Evolutionary conservation across 129 eudicot species (phyloP).

Genomic region (Chrysanthemum lavandulifolium): DNA sequence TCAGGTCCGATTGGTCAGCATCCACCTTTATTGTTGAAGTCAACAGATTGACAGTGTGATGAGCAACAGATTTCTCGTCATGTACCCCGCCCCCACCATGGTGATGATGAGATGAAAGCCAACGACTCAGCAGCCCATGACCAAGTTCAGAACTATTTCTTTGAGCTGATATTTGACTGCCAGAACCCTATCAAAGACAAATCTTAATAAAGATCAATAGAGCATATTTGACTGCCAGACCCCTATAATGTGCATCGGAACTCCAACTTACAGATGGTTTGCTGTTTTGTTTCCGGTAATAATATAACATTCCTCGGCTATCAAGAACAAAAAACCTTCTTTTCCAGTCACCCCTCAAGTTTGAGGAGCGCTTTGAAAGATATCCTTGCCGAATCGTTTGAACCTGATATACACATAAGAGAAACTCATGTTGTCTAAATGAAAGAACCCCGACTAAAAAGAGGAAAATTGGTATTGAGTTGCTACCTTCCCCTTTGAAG

Average conservation of each 20-base stretch:
- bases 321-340: slow-evolving; percentile 96
- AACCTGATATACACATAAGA: slow-evolving; percentile 45
- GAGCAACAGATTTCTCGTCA: slow-evolving; percentile 98
- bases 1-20: slow-evolving; percentile 93
- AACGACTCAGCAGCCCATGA: slow-evolving; percentile 92
- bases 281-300: slow-evolving; percentile 80
- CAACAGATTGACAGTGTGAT: slow-evolving; percentile 91
- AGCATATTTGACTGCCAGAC: background rate
- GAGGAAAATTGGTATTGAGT: background rate
- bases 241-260: too few species aligned
- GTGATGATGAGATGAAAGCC: slow-evolving; percentile 83
- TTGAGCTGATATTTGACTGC: slow-evolving; percentile 80
- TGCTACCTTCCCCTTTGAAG: slow-evolving; percentile 86
- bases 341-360: slow-evolving; percentile 93
- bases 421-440: slow-evolving; percentile 1
- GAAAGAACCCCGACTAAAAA: background rate
- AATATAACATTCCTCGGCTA: slow-evolving; percentile 91
- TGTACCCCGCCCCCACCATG: slow-evolving; percentile 74
- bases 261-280: slow-evolving; percentile 73
- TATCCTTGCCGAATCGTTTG: slow-evolving; percentile 96
- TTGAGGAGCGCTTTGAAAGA: slow-evolving; percentile 86
- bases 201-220: background rate
- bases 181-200: slow-evolving; percentile 52
- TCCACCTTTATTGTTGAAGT: slow-evolving; percentile 96
- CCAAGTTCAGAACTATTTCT: slow-evolving; percentile 98